Conservation (phyloP, 495 filamentous ascomycete species). For the Aspergillus sclerotioniger region DNA sequence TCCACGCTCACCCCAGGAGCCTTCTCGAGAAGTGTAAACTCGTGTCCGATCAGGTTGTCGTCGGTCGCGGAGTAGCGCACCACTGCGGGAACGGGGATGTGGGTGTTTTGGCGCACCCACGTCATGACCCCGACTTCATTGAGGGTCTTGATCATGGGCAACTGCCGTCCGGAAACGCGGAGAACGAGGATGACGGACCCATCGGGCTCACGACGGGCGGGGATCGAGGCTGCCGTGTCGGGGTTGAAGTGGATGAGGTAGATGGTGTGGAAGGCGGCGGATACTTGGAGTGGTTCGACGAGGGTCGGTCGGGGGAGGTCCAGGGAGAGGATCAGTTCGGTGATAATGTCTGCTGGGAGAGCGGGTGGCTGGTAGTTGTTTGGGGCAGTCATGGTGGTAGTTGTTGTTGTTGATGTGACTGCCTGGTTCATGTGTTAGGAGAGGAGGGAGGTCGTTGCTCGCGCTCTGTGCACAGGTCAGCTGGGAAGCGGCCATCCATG, state of each 20-base stretch:
- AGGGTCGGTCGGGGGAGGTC: neutral
- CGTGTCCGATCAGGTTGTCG: slow-evolving; percentile 29
- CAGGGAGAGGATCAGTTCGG: neutral
- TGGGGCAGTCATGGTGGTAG: neutral
- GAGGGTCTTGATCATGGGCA: slow-evolving; percentile 33
- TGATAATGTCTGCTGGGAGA: neutral
- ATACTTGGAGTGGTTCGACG: neutral
- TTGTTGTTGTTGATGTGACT: neutral
- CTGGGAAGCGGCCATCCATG: neutral
- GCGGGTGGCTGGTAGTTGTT: neutral
- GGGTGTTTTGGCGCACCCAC: slow-evolving; percentile 27
- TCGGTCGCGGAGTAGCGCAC: slow-evolving; percentile 25
- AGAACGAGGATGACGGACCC: slow-evolving; percentile 27
- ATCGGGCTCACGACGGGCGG: slow-evolving; percentile 5
- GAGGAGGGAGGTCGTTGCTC: too few relatives aligned
- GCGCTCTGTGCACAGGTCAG: neutral
- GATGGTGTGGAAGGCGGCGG: slow-evolving; percentile 2
- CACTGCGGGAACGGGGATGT: slow-evolving; percentile 27
- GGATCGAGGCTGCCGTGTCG: neutral
- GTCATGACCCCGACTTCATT: slow-evolving; percentile 36
- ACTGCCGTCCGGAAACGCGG: slow-evolving; percentile 30
- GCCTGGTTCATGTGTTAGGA: too few relatives aligned
- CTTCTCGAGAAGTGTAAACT: slow-evolving; percentile 31
- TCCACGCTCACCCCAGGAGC: slow-evolving; percentile 24
- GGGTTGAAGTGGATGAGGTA: slow-evolving; percentile 1